Base-by-base conservation (phyloP, 352 stramenopile species). In the Globisporangium viniferum region DNA sequence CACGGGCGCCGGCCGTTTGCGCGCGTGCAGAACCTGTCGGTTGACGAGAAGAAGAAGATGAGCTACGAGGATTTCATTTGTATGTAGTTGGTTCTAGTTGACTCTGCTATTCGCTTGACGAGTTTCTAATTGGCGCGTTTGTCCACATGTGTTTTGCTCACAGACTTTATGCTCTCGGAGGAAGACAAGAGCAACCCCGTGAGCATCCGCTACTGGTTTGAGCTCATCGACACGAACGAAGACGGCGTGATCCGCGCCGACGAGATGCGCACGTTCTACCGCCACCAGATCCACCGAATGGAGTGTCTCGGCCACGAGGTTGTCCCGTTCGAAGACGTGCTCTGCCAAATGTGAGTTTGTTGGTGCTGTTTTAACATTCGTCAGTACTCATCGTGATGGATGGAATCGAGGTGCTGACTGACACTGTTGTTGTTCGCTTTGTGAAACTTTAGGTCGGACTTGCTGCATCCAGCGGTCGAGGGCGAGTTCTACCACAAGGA, bases 101-200 rank as follows among this genome's bases (percentile, higher is more conserved):
- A 1, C 18, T 10, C 22, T 9, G 1, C 9, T 57, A 4, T 18
- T n/a, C 49, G 31, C 35, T 10, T 20, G 5, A n/a, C 18, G 15
- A 1, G 10, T 35, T 46, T 24, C 49, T 6, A 27, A 5, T 56
- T 12, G 39, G 39, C 12, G 39, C 18, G 39, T 20, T 49, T 5
- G 1, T 49, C 35, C 63, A 14, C 65, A 24, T 53, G 20, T 62
- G 35, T 66, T 22, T 39, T 39, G 51, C 29, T 8, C 24, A 2
- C 66, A 95, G 88, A 98, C 82, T 99, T 99, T 80, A 99, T 99
- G 95, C 84, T 99, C 18, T 97, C 88, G 54, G 98, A 99, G 80
- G 97, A 99, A 89, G 97, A 99, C 79, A 99, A 99, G 80, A 94
- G 93, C 60, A 99, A 98, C 79, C 89, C 94, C 36, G 88, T 97